Percentiles rank a stretch among this genome's conserved stretches.
These are phyloP conservation scores for Talaromyces thailandensis DNA, from an alignment of 495 filamentous ascomycete species.

Conservation along the genomic window DNA sequence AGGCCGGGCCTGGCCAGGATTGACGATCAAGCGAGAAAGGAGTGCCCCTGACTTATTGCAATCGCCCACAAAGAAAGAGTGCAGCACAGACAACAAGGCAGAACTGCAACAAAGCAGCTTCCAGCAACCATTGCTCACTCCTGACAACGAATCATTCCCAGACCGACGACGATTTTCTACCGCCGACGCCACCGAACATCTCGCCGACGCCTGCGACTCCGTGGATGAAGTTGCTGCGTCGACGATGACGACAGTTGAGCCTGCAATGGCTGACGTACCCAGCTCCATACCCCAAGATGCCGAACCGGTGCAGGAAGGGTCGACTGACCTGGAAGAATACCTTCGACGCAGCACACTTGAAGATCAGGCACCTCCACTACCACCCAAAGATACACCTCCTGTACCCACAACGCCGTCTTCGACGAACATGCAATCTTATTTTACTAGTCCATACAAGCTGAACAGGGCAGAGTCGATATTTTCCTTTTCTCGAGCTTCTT, in stretches of 20 bases:
- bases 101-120: constrained; percentile 2
- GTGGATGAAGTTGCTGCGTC: constrained; percentile 8
- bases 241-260: constrained; percentile 27
- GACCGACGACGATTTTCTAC: not conserved
- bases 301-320: not conserved
- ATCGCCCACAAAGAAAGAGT: constrained; percentile 16
- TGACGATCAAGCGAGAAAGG: constrained; percentile 10
- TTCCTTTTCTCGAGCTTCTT: constrained; percentile 80
- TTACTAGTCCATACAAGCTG: constrained; percentile 31
- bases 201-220: not conserved
- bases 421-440: constrained; percentile 40
- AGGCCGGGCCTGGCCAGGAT: constrained; percentile 56
- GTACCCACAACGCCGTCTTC: constrained; percentile 28
- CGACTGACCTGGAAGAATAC: constrained; percentile 38
- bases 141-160: not conserved
- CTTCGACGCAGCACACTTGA: constrained; percentile 33
- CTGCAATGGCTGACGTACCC: constrained; percentile 11
- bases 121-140: not conserved
- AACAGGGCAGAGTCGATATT: constrained; percentile 72
- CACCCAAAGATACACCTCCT: constrained; percentile 33
- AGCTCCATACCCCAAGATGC: not conserved
- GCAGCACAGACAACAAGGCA: constrained; percentile 8
- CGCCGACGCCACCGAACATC: not conserved
- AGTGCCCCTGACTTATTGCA: constrained; percentile 12
- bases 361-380: constrained; percentile 22